These are phyloP conservation scores for Aaosphaeria arxii DNA, from an alignment of 2,329 filamentous ascomycete genomes.

Conservation along the genomic window DNA sequence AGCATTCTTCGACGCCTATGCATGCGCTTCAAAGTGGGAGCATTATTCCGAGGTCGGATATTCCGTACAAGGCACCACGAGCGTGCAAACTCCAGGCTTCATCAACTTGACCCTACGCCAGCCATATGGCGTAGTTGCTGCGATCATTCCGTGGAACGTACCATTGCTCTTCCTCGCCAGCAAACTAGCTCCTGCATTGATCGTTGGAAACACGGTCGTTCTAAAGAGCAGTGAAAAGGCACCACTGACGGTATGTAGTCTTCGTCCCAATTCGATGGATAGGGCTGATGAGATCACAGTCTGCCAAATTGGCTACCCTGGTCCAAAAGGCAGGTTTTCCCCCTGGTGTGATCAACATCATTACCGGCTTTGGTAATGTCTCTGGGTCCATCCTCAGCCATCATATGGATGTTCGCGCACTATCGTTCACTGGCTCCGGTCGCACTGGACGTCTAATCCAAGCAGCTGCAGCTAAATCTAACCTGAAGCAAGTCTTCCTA, in stretches of 20 bases:
- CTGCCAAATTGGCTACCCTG: constrained; percentile 77
- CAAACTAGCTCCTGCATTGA: constrained; percentile 29
- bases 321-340: constrained; percentile 77
- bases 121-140: constrained; percentile 74
- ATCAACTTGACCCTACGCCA: constrained; percentile 71
- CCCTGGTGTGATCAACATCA: constrained; percentile 74
- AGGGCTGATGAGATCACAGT: constrained; percentile 41
- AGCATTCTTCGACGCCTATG: constrained; percentile 73
- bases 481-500: constrained; percentile 82
- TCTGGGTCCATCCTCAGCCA: constrained; percentile 77
- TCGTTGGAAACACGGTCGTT: constrained; percentile 32
- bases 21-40: constrained; percentile 78
- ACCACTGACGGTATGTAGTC: constrained; percentile 71
- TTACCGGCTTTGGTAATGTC: constrained; percentile 74
- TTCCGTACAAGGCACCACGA: constrained; percentile 82
- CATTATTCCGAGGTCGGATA: constrained; percentile 68
- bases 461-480: constrained; percentile 65
- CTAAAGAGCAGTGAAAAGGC: constrained; percentile 32
- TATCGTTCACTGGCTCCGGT: constrained; percentile 81
- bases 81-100: constrained; percentile 33
- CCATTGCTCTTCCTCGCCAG: constrained; percentile 23
- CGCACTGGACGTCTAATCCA: constrained; percentile 86
- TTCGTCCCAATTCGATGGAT: not conserved
- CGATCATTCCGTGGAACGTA: constrained; percentile 65
- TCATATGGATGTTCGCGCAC: constrained; percentile 76